A percentile compares a stretch with the other conserved stretches of the same genome.
Conservation (phyloP, 176 grass and related monocot species). For the Bonia amplexicaulis region DNA sequence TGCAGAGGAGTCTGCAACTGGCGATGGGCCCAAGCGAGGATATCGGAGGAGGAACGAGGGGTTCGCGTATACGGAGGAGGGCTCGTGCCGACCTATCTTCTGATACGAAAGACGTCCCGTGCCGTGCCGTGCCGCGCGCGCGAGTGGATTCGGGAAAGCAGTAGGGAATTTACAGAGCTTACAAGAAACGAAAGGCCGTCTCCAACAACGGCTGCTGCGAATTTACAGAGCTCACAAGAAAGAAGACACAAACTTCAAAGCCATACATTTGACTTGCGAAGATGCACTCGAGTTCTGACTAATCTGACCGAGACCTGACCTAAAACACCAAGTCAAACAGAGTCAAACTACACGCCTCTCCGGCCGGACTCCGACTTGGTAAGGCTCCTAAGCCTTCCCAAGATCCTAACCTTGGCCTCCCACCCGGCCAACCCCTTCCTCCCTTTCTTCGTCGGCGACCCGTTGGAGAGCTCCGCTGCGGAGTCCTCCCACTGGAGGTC, state of each 20-base stretch:
- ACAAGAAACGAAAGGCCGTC: not conserved
- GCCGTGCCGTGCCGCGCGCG: no score
- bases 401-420: slow-evolving; percentile 82
- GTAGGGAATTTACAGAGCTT: not conserved
- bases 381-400: slow-evolving; percentile 77
- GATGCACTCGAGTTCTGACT: not conserved
- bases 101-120: not conserved
- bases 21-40: not conserved
- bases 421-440: slow-evolving; percentile 59
- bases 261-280: not conserved
- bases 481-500: slow-evolving; percentile 55
- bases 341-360: slow-evolving; percentile 50
- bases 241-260: not conserved
- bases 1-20: not conserved
- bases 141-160: no score
- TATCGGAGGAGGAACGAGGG: not conserved
- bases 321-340: slow-evolving; percentile 8
- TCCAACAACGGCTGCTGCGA: not conserved
- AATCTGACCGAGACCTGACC: not conserved
- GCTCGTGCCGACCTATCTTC: not conserved
- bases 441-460: slow-evolving; percentile 68
- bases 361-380: slow-evolving; percentile 90
- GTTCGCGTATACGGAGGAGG: not conserved
- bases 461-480: slow-evolving; percentile 60
- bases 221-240: not conserved